These are phyloP conservation scores for Fusarium temperatum DNA, from an alignment of 2,329 filamentous ascomycete species.

Conservation along the genomic window DNA sequence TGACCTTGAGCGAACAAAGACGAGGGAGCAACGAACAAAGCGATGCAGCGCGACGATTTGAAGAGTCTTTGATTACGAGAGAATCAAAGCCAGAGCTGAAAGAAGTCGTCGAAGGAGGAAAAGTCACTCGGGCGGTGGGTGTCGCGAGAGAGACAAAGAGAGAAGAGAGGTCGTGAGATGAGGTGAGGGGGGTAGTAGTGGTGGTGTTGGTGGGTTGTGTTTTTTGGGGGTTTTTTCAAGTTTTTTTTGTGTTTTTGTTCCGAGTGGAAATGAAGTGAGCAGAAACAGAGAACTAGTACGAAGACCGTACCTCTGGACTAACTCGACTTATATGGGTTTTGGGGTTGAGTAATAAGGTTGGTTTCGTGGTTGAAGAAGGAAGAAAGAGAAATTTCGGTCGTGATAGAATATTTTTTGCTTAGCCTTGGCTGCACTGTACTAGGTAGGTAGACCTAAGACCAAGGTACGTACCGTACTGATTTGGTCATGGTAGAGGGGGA, in stretches of 20 bases:
- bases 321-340: slow-evolving; percentile 56
- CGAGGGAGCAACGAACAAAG: slow-evolving; percentile 44
- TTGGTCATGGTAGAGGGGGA: slow-evolving; percentile 37
- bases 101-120: slow-evolving; percentile 24
- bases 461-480: slow-evolving; percentile 35
- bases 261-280: slow-evolving; percentile 60
- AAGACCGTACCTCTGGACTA: slow-evolving; percentile 66
- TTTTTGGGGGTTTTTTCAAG: slow-evolving; percentile 65
- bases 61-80: slow-evolving; percentile 39
- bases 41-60: slow-evolving; percentile 34
- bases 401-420: slow-evolving; percentile 49
- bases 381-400: slow-evolving; percentile 52
- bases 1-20: slow-evolving; percentile 43
- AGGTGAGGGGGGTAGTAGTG: slow-evolving; percentile 30
- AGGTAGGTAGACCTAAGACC: slow-evolving; percentile 38
- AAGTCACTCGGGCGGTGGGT: slow-evolving; percentile 43
- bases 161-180: slow-evolving; percentile 24
- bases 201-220: slow-evolving; percentile 43
- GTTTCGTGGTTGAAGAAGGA: slow-evolving; percentile 56
- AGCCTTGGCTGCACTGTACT: slow-evolving; percentile 9
- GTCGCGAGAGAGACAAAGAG: slow-evolving; percentile 45
- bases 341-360: slow-evolving; percentile 59
- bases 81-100: slow-evolving; percentile 37
- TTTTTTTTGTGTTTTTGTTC: slow-evolving; percentile 67
- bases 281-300: slow-evolving; percentile 69